Evolutionary conservation across 1,284 basidiomycete species (phyloP).

Genomic region (Ganoderma lucidum): DNA sequence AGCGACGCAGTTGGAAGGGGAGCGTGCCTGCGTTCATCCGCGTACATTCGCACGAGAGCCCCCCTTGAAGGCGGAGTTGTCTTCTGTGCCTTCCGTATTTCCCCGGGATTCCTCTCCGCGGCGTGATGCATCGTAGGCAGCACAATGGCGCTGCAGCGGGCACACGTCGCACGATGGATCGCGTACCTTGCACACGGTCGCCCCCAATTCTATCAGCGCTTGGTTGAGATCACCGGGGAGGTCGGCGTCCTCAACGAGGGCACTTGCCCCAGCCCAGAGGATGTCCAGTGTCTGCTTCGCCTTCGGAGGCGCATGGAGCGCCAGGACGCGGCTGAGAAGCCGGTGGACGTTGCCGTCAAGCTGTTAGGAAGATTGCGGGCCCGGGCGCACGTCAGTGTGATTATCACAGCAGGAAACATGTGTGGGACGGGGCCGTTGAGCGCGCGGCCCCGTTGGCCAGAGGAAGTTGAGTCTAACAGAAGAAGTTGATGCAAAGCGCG

Average conservation of each 20-base stretch:
- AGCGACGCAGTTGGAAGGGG: constrained; percentile 21
- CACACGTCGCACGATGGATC: constrained; percentile 80
- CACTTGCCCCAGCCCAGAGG: constrained; percentile 82
- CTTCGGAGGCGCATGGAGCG: constrained; percentile 84
- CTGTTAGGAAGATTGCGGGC: constrained; percentile 47
- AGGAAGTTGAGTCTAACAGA: not conserved
- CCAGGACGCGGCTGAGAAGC: constrained; percentile 82
- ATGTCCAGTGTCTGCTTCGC: constrained; percentile 79
- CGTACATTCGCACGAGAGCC: constrained; percentile 9
- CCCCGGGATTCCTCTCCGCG: not conserved
- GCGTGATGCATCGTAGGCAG: constrained; percentile 56
- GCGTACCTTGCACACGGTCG: constrained; percentile 88
- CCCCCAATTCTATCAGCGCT: constrained; percentile 88
- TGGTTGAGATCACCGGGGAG: constrained; percentile 88
- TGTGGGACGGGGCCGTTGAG: not conserved
- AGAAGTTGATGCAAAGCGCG: not conserved
- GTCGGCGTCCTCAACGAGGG: constrained; percentile 66
- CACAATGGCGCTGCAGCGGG: constrained; percentile 75
- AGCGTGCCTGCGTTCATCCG: not conserved
- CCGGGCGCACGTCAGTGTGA: constrained; percentile 15
- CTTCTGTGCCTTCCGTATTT: constrained; percentile 22
- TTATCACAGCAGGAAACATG: constrained; percentile 8
- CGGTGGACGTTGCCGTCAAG: constrained; percentile 94
- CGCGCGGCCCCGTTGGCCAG: not conserved
- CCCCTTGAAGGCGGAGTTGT: constrained; percentile 17